Evolutionary conservation across 1,284 basidiomycete species (phyloP), one percentile per base, ranked within the genome.

Genomic region (Sphaerobolus stellatus): DNA sequence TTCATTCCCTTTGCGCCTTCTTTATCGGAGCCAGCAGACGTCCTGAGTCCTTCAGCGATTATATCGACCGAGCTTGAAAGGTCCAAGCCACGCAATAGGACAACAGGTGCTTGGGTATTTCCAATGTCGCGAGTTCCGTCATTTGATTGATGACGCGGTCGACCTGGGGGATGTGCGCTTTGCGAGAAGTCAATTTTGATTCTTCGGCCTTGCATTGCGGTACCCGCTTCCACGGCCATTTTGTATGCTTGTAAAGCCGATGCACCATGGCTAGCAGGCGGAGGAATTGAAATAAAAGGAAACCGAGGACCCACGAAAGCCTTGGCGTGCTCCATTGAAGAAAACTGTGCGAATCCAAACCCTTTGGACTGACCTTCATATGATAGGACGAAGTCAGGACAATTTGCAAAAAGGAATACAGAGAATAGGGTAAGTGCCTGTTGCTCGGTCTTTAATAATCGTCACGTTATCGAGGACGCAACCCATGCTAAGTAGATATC

Each of bases 71-170:
- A 88, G 22, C 92, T 93, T n/a, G 90, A 76, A 13, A 86, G 83
- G 66, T 96, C 93, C 34, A 98, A 76, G 8, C 92, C 91, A 38
- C 94, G 84, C 62, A 98, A 86, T 30, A 98, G 79, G 7, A 98
- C 74, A 5, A 96, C 84, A 41, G 90, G 78, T n/a, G 79, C 79
- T 64, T 86, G 87, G 3, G 84, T 72, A 58, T 88, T 90, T 58
- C 92, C 94, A 64, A 98, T 95, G 72, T 98, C 94, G 48, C 93
- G 81, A 56, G 91, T 96, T 1, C 94, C 94, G 65, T 98, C 94
- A 66, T 96, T 96, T 61, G 77, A 67, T 61, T 84, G 84, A 54
- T 79, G 79, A 30, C 52, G 41, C 31, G 81, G 79, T 61, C 80
- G 81, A 55, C 88, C 86, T 48, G 83, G 80, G 22, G 86, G 87